Evolutionary conservation across 805 yeast genomes (phyloP), one percentile per base, ranked within the genome.

Genomic region (Wickerhamomyces xylosicus): DNA sequence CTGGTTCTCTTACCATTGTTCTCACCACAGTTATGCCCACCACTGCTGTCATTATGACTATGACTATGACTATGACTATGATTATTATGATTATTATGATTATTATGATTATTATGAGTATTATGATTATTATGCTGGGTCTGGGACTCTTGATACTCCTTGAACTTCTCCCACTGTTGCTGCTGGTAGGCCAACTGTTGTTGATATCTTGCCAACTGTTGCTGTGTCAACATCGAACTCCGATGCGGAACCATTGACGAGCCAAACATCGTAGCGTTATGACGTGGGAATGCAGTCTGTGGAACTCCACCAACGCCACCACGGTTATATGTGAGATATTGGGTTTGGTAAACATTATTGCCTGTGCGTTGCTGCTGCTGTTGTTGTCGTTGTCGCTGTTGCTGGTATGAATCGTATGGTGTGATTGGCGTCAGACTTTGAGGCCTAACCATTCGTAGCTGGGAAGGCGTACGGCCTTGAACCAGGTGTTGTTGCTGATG

Each of bases 161-260:
- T 48, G 34, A 53, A 51, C 33, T 50, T 53, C 14, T 50, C 46
- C 54, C 55, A 48, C 28, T 50, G 54, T 15, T 47, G 50, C 22
- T 53, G 55, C 19, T 53, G 55, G 33, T 42, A 47, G 4, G 49
- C 49, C 17, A 48, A 14, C 27, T 52, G 56, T 31, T 52, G 54
- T 31, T 53, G 56, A 21, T 52, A 50, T n/a, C 50, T 42, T 2
- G 41, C 39, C 38, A 44, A 17, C 19, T 52, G 56, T 3, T 43
- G 49, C 17, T 49, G 56, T n/a, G 56, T 43, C 27, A 50, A 22
- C 25, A 21, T 21, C 10, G 25, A n/a, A n/a, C n/a, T n/a, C n/a
- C n/a, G n/a, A n/a, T n/a, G n/a, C n/a, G n/a, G n/a, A n/a, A n/a
- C n/a, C n/a, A n/a, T n/a, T n/a, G n/a, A n/a, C n/a, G n/a, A n/a